phyloP scores from a whole-genome alignment of 176 grass and related monocot species.

The Triticum urartu region DNA sequence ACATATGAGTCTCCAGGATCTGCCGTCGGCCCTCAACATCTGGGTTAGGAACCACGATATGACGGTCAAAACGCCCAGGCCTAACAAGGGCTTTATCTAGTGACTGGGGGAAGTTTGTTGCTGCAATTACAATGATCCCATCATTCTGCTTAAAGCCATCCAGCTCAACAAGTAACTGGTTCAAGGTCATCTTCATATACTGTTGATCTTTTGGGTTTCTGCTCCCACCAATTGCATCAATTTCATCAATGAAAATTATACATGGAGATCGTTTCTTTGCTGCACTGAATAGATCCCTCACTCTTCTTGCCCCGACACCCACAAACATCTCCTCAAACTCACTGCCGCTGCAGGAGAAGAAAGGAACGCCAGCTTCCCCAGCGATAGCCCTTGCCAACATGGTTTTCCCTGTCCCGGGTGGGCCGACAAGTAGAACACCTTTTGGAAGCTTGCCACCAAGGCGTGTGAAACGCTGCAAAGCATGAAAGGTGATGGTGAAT shows the following conservation, averaged over 20 bases:
- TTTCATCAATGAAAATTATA: slow-evolving; percentile 98
- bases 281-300: slow-evolving; percentile 82
- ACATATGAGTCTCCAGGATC: slow-evolving; percentile 89
- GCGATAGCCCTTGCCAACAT: slow-evolving; percentile 97
- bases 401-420: slow-evolving; percentile 96
- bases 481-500: slow-evolving; percentile 22
- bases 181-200: slow-evolving; percentile 97
- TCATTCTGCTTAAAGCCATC: slow-evolving; percentile 99
- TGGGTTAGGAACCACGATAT: slow-evolving; percentile 94
- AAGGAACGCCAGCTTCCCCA: slow-evolving; percentile 91
- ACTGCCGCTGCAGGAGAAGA: slow-evolving; percentile 93
- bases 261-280: slow-evolving; percentile 93
- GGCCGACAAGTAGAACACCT: slow-evolving; percentile 93
- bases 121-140: slow-evolving; percentile 90
- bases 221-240: slow-evolving; percentile 92
- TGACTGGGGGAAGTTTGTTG: slow-evolving; percentile 90
- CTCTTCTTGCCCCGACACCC: slow-evolving; percentile 84
- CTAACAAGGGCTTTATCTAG: slow-evolving; percentile 95
- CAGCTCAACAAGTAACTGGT: slow-evolving; percentile 92
- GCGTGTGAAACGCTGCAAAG: slow-evolving; percentile 80
- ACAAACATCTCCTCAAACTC: slow-evolving; percentile 99
- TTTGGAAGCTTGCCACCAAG: slow-evolving; percentile 98
- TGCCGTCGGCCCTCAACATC: slow-evolving; percentile 89
- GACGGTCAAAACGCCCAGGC: slow-evolving; percentile 85
- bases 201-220: slow-evolving; percentile 95